Conservation (phyloP, 75 land plant species). For the Pinus tabuliformis region DNA sequence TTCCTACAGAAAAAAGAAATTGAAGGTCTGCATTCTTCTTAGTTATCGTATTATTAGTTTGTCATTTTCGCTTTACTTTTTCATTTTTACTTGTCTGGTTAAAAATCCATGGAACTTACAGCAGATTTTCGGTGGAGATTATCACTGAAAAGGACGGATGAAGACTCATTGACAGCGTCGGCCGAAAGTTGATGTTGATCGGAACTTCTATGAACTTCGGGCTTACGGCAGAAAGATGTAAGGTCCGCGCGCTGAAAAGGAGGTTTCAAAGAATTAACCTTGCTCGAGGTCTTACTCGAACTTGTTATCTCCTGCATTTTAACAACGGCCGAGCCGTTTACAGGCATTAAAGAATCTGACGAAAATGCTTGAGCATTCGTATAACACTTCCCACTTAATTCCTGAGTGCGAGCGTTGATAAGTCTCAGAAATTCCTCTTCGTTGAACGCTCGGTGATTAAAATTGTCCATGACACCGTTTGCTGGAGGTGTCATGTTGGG, state of each 20-base stretch:
- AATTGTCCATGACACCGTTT: too few species aligned
- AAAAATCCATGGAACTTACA: not conserved
- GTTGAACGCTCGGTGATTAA: too few species aligned
- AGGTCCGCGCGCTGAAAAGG: not conserved
- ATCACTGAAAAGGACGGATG: not conserved
- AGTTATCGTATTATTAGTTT: not conserved
- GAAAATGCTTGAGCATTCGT: not conserved
- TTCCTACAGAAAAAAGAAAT: too few species aligned
- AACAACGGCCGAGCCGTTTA: not conserved
- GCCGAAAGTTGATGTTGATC: too few species aligned
- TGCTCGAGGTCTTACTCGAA: not conserved
- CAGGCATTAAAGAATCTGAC: not conserved
- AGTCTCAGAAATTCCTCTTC: too few species aligned
- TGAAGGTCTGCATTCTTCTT: not conserved
- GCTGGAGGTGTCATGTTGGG: too few species aligned
- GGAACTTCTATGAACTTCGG: too few species aligned
- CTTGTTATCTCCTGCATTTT: conserved; percentile 1
- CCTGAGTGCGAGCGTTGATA: not conserved
- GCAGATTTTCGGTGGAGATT: not conserved
- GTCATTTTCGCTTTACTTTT: not conserved
- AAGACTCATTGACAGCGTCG: not conserved
- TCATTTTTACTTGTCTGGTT: not conserved
- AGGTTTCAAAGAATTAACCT: not conserved
- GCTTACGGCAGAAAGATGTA: not conserved
- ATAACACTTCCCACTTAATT: not conserved